Evolutionary conservation across 1,284 basidiomycete species (phyloP).

Genomic region (Sporisorium sorghi): DNA sequence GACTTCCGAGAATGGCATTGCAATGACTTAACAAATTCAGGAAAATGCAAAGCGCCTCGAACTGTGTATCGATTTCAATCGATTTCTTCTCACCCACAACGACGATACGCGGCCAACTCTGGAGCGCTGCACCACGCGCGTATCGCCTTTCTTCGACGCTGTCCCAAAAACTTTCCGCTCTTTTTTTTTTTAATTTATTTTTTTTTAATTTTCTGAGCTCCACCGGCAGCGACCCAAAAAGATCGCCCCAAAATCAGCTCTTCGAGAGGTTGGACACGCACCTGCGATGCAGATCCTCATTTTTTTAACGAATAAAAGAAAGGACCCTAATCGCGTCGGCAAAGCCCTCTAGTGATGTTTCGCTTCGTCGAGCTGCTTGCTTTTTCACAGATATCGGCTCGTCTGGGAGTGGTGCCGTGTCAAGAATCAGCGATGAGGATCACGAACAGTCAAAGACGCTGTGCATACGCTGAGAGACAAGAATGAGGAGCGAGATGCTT

Average conservation of each 20-base stretch:
- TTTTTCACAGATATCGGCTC: no score
- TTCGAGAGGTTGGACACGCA: not conserved
- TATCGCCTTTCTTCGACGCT: not conserved
- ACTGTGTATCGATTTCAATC: not conserved
- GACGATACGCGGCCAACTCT: not conserved
- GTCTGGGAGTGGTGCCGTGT: not conserved
- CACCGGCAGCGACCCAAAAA: not conserved
- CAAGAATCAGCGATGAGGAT: not conserved
- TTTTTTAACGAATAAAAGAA: not conserved
- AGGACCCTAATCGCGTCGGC: not conserved
- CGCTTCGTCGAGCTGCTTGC: no score
- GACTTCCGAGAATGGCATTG: not conserved
- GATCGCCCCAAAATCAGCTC: slow-evolving; percentile 6
- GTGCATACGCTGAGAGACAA: not conserved
- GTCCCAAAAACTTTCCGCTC: slow-evolving; percentile 1
- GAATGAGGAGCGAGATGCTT: not conserved
- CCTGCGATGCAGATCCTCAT: slow-evolving; percentile 2
- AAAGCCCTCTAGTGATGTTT: no score
- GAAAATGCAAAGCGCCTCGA: no score
- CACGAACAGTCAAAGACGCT: not conserved
- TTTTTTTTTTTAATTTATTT: no score
- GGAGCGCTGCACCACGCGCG: not conserved
- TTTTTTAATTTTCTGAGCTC: no score
- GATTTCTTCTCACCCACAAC: not conserved
- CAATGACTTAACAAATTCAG: not conserved